These are phyloP conservation scores for Coemansia sp. DNA, from an alignment of 371 early-diverging fungal species.

Conservation along the genomic window DNA sequence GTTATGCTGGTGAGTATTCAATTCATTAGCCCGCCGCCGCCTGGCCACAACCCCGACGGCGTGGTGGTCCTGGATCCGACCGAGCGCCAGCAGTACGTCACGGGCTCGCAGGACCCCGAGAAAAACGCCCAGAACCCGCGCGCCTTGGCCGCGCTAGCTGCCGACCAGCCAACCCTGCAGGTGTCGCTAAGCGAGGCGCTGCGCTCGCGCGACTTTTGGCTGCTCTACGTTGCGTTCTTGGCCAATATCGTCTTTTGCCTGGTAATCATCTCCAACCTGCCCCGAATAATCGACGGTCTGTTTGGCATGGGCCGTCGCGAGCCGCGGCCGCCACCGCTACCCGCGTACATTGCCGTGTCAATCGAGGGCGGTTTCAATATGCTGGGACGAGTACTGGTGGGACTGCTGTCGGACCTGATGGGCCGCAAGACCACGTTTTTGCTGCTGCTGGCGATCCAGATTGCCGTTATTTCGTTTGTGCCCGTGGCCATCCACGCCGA, in stretches of 20 bases:
- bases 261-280: conserved; percentile 62
- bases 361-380: conserved; percentile 65
- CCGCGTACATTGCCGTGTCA: conserved; percentile 59
- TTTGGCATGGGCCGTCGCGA: conserved; percentile 49
- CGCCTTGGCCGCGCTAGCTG: conserved; percentile 25
- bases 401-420: conserved; percentile 58
- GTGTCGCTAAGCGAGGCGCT: conserved; percentile 58
- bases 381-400: conserved; percentile 60
- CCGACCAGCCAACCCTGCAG: conserved; percentile 44
- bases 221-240: conserved; percentile 63
- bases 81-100: conserved; percentile 4
- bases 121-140: not conserved
- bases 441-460: conserved; percentile 56
- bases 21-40: conserved; percentile 65
- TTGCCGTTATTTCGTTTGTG: conserved; percentile 54
- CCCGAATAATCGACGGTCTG: conserved; percentile 58
- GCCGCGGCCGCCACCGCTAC: conserved; percentile 48
- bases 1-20: conserved; percentile 52
- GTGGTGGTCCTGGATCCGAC: conserved; percentile 30
- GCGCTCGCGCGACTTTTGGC: conserved; percentile 55
- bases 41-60: conserved; percentile 61
- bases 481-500: conserved; percentile 54
- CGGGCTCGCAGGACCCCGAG: not conserved
- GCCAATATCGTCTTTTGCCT: conserved; percentile 60
- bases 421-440: conserved; percentile 63